Evolutionary conservation across 768 basidiomycete species (phyloP), one percentile per base, ranked within the genome.

Genomic region (Mycena haematopus): DNA sequence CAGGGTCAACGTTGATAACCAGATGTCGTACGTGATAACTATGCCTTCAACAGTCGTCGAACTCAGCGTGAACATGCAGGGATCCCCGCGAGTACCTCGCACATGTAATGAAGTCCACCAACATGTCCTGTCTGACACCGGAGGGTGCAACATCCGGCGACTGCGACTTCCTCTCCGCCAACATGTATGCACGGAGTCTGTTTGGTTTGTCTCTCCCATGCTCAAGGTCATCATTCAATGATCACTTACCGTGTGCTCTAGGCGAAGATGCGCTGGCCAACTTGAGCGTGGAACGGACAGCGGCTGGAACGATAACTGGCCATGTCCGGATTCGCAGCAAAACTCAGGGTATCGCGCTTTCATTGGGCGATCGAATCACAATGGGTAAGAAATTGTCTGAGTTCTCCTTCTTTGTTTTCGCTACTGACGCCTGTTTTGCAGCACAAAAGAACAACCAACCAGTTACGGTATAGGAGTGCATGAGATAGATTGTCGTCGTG

Each of bases 221-320:
- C 10, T 5, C 31, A 10, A 2, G 24, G 0, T 13, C 6, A 6
- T 35, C 11, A n/a, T n/a, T n/a, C 6, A 9, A 31, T 54, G 27
- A 1, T 42, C 15, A 29, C 22, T 42, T 6, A 22, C 38, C 3
- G 36, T 29, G 17, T 50, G 13, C 22, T 44, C 27, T 66, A 94
- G 93, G 95, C 60, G 96, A 99, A 76, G 96, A 99, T 71, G 96
- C 96, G 0, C 77, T 99, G 27, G 96, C 96, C 51, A 99, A 99
- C 74, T 76, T 98, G 67, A 93, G 91, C 63, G 88, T 99, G 64
- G 96, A 99, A 73, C 84, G 90, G 69, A 89, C 91, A 46, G 91
- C 94, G 58, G 78, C 79, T 13, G 95, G 95, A 0, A 84, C 82
- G 6, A 89, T 99, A 60, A 89, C 89, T 15, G 96, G 96, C 0